Evolutionary conservation across 768 basidiomycete species (phyloP).

Genomic region (Rhodotorula babjevae): DNA sequence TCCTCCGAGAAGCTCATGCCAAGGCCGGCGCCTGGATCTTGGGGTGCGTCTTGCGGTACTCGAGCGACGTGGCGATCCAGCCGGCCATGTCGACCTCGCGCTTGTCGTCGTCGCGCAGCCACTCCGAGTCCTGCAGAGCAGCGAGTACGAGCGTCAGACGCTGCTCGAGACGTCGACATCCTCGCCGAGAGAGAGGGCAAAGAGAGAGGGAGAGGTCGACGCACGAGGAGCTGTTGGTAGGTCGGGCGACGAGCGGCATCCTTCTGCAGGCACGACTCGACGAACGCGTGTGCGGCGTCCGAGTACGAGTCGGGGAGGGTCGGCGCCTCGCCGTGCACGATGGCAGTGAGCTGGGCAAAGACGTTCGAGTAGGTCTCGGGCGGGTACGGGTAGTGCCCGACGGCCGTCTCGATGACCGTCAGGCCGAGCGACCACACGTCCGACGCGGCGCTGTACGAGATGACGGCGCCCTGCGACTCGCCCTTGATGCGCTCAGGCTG

Average conservation of each 20-base stretch:
- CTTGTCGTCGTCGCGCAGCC: slow-evolving; percentile 60
- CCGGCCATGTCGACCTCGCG: slow-evolving; percentile 74
- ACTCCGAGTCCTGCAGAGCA: slow-evolving; percentile 63
- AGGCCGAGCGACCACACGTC: slow-evolving; percentile 97
- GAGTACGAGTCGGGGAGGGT: slow-evolving; percentile 69
- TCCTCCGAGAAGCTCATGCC: not conserved
- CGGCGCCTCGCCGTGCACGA: slow-evolving; percentile 90
- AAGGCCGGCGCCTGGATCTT: slow-evolving; percentile 21
- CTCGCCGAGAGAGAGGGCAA: not conserved
- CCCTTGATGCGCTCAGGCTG: slow-evolving; percentile 95
- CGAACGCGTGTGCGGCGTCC: slow-evolving; percentile 72
- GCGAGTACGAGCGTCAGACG: not conserved
- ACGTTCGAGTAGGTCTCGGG: slow-evolving; percentile 96
- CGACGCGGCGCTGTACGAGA: slow-evolving; percentile 90
- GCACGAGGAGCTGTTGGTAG: slow-evolving; percentile 72
- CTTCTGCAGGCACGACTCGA: slow-evolving; percentile 73
- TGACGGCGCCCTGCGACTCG: slow-evolving; percentile 76
- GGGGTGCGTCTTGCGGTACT: slow-evolving; percentile 31
- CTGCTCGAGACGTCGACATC: not conserved
- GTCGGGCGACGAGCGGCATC: slow-evolving; percentile 71
- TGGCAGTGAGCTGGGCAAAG: slow-evolving; percentile 93
- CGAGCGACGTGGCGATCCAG: slow-evolving; percentile 60
- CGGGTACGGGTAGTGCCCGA: slow-evolving; percentile 87
- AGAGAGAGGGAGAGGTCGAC: slow-evolving; percentile 38
- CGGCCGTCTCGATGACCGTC: slow-evolving; percentile 84